phyloP scores from a whole-genome alignment of 805 yeast genomes.

The Komagataella ulmi region DNA sequence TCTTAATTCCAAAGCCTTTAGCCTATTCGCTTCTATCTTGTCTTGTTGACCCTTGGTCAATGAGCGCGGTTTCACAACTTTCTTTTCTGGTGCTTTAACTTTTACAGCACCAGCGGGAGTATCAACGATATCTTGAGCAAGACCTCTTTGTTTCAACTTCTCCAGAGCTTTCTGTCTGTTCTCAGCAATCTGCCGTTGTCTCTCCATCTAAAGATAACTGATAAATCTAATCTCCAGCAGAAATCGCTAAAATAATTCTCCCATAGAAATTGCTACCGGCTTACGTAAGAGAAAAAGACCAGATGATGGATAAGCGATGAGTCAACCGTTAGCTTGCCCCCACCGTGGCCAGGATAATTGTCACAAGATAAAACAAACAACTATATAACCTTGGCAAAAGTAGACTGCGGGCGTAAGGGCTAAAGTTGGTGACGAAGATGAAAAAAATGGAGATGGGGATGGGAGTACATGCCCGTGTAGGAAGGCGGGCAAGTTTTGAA shows the following conservation, averaged over 20 bases:
- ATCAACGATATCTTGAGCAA: not conserved
- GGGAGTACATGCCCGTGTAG: too few species aligned
- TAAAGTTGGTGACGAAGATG: too few species aligned
- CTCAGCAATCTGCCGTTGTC: constrained; percentile 22
- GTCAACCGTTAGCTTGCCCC: not conserved
- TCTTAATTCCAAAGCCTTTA: constrained; percentile 31
- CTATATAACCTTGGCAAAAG: too few species aligned
- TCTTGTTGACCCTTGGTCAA: constrained; percentile 35
- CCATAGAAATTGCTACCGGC: not conserved
- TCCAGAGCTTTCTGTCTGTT: constrained; percentile 53
- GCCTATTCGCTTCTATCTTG: constrained; percentile 38
- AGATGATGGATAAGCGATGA: not conserved
- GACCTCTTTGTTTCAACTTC: constrained; percentile 32
- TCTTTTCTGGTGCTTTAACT: constrained; percentile 5
- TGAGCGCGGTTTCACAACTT: constrained; percentile 1
- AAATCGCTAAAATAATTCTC: not conserved
- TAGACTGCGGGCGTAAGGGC: too few species aligned
- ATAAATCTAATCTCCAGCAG: too few species aligned
- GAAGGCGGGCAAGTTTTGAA: too few species aligned
- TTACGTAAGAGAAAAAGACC: not conserved
- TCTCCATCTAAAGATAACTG: not conserved
- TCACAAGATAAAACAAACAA: too few species aligned
- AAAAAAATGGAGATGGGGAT: too few species aligned
- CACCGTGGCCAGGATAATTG: too few species aligned
- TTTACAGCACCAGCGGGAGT: not conserved